A percentile compares a stretch with the other conserved stretches of the same genome.
Evolutionary conservation across 2,329 filamentous ascomycete genomes (phyloP).

Genomic region (Claviceps sorghi): DNA sequence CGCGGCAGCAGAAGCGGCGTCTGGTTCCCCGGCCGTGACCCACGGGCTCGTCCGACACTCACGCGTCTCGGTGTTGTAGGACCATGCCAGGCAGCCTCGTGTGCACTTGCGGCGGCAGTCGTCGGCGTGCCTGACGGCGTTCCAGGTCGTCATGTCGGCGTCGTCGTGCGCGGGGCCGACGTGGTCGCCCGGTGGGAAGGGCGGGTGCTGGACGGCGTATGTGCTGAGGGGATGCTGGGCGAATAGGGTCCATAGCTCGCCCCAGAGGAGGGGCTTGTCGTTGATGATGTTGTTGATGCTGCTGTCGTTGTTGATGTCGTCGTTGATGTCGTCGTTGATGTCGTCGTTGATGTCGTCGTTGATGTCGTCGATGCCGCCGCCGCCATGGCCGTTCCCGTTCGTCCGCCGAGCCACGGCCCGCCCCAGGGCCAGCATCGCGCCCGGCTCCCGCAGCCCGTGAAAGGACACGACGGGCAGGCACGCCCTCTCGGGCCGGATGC

Average conservation of each 20-base stretch:
- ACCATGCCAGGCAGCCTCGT: slow-evolving; percentile 36
- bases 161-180: slow-evolving; percentile 33
- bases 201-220: slow-evolving; percentile 16
- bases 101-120: slow-evolving; percentile 29
- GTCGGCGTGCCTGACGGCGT: slow-evolving; percentile 23
- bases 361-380: neutral
- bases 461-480: slow-evolving; percentile 41
- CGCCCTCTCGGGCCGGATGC: slow-evolving; percentile 33
- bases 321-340: neutral
- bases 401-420: slow-evolving; percentile 22
- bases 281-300: neutral
- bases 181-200: slow-evolving; percentile 27
- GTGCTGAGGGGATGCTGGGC: slow-evolving; percentile 24
- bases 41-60: slow-evolving; percentile 34
- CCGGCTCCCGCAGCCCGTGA: slow-evolving; percentile 31
- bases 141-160: slow-evolving; percentile 17
- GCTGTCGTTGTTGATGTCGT: neutral
- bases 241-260: slow-evolving; percentile 35
- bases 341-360: neutral
- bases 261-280: slow-evolving; percentile 31
- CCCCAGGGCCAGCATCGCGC: slow-evolving; percentile 31
- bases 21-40: slow-evolving; percentile 28
- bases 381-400: neutral
- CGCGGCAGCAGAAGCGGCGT: neutral
- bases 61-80: slow-evolving; percentile 25